Base-by-base conservation (phyloP, 495 filamentous ascomycete genomes). In the Penicillium argentinense region DNA sequence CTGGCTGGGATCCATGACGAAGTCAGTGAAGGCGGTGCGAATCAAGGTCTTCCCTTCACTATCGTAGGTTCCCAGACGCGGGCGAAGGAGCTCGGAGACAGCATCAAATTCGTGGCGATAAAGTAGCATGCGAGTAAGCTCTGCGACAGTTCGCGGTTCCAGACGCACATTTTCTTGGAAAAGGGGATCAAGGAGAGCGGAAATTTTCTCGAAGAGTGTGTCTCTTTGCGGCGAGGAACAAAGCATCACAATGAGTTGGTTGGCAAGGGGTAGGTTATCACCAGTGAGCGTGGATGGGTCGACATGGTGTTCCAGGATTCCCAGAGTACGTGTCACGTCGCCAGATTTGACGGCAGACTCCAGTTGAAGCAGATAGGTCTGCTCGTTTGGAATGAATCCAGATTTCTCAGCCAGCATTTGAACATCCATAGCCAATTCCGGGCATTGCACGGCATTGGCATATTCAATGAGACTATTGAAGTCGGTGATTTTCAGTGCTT, bases 401-500 rank as follows among this genome's bases (percentile, higher is more conserved):
- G 83, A 76, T 51, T 84, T 80, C 6, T 73, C 42, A 2, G 80
- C 82, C 13, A 96, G 66, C 7, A 67, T 62, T 37, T 87, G 70
- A 51, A 88, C 91, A n/a, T 85, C 74, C 47, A 87, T 81, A 5
- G 86, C 88, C 13, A 86, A 67, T 42, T 87, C 85, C 0, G 84
- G 78, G 49, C 92, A 84, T 21, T 81, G 71, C 24, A 71, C 70
- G n/a, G 78, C 76, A 53, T 85, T 86, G 26, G 90, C 87, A 47
- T 84, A 82, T 29, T 74, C 76, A n/a, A 97, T 73, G 14, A 97
- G 74, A 25, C 63, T 60, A 56, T 96, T 91, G 44, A 96, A 83
- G 24, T 84, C 86, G 3, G 73, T 68, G n/a, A 82, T 84, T 37
- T 84, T 82, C 1, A 90, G 81, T 3, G 65, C 66, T 9, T 69